Base-by-base conservation (phyloP, 805 yeast species). In the Schwanniomyces yamadae region DNA sequence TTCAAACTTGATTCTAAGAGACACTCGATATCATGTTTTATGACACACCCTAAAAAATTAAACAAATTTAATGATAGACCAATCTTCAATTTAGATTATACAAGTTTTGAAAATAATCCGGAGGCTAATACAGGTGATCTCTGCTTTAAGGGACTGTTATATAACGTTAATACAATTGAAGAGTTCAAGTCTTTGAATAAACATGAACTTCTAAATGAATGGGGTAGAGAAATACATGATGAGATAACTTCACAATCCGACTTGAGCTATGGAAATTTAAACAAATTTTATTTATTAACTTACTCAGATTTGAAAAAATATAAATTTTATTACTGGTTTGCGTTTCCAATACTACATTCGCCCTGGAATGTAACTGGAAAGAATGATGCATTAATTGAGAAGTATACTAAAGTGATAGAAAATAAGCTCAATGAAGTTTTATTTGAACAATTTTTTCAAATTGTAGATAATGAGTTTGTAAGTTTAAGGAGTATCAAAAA, bases 261-360 rank as follows among this genome's bases (percentile, higher is more conserved):
- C 46, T 4, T 48, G 23, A 35, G 45, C 46, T 7, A 53, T 45
- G 5, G 68, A 73, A 6, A 33, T 37, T 47, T 85, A 1, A 46
- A 49, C 32, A 48, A 42, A 21, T 61, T 68, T 38, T 50, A 50
- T 29, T 39, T 67, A 9, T 63, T 90, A 19, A 71, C 89, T 27
- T 93, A 81, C 61, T 84, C 95, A 1, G 99, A 93, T 58, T 71
- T 93, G 54, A 93, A 93, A 57, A 87, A 84, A 61, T 90, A 84
- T 65, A 80, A 75, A 51, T 91, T 84, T 54, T 84, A 76, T 52
- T 90, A 93, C 60, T 95, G 99, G 99, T 74, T 86, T 45, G 83
- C 87, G 11, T 79, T 78, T 44, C 97, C 99, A 0, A 62, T 76
- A 1, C 56, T 87, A 22, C 68, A 69, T 25, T 60, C 78, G 6